Evolutionary conservation across 495 filamentous ascomycete species (phyloP).

Genomic region (Lepraria neglecta): DNA sequence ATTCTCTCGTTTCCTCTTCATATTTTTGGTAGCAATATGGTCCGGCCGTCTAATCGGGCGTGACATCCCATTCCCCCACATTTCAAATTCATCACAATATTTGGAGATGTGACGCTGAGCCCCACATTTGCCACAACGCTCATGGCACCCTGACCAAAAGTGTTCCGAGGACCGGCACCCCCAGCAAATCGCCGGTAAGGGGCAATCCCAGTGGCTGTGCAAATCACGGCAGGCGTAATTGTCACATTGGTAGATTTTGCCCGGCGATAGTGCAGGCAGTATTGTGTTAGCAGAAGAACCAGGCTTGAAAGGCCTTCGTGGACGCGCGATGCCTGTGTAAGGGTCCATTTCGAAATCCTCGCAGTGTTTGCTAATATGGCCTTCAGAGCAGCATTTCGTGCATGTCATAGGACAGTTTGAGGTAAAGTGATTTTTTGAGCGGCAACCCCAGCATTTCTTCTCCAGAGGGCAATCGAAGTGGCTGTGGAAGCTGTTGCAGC

Average conservation of each 20-base stretch:
- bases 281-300: background rate
- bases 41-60: background rate
- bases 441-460: constrained; percentile 11
- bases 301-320: background rate
- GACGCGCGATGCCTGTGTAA: background rate
- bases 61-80: background rate
- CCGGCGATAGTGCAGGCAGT: background rate
- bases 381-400: background rate
- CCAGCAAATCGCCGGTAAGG: background rate
- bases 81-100: constrained; percentile 8
- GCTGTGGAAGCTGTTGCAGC: background rate
- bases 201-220: constrained; percentile 10
- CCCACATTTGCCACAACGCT: constrained; percentile 8
- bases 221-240: background rate
- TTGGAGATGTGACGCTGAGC: background rate
- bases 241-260: background rate
- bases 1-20: background rate
- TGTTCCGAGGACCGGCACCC: constrained; percentile 4
- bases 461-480: background rate
- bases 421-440: constrained; percentile 2
- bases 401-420: constrained; percentile 14
- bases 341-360: constrained; percentile 3
- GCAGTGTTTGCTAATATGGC: constrained; percentile 6
- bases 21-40: background rate
- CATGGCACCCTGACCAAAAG: constrained; percentile 11